Evolutionary conservation across 345 rosid genomes (phyloP), one percentile per base, ranked within the genome.

Genomic region (Geranium rotundifolium): DNA sequence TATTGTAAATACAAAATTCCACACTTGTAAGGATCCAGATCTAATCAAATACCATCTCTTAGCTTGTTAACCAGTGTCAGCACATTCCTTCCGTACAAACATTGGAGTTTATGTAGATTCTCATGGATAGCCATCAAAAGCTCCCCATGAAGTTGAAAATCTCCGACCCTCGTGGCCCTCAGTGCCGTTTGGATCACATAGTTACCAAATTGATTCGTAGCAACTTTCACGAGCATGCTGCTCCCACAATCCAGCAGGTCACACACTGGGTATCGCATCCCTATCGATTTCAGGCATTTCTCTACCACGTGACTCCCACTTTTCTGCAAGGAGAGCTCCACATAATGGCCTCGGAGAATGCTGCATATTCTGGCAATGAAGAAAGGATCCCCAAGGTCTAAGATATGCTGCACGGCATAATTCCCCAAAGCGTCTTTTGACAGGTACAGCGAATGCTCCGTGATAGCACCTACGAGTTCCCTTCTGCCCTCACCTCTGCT

Each of bases 181-280:
- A 77, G 6, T 55, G 77, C 75, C 23, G 29, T 76, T 56, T 76
- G 80, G 17, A 76, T 58, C 65, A 76, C 80, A 19, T 67, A 73
- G 54, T 70, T 77, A 18, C 77, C 75, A 10, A 31, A 70, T 2
- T 55, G 34, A 58, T 73, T 39, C 19, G 7, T 34, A 9, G 80
- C 74, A 16, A 68, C 62, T 1, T 20, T 49, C 60, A 73, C 8
- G 27, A 70, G 61, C n/a, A 10, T 49, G 12, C n/a, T 62, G 58
- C 66, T 63, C 14, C 52, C 52, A 46, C 52, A 46, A 5, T 2
- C 17, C 4, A 67, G 29, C 46, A 77, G 56, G 17, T 67, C 77
- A n/a, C 56, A 56, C 1, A 67, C 63, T 9, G 46, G 61, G 14
- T 5, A n/a, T 0, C 20, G 1, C 62, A 63, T 19, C 19, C 46